These are phyloP conservation scores for Bruguiera sexangula DNA, from an alignment of 345 rosid genomes.

Conservation along the genomic window DNA sequence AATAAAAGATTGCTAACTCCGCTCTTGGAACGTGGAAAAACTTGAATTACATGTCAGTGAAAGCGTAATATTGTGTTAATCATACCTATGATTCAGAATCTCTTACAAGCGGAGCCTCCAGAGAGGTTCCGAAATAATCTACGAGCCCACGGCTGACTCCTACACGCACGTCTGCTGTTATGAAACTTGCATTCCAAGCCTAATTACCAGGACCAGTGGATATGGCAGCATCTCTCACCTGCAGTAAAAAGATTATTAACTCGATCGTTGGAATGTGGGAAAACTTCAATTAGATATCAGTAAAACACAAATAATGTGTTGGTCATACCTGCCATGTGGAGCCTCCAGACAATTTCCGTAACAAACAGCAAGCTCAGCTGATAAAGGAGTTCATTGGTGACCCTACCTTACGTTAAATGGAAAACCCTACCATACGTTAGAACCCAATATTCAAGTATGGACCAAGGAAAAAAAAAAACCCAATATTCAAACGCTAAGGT, in stretches of 20 bases:
- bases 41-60: constrained; percentile 1
- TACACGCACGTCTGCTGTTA: constrained; percentile 65
- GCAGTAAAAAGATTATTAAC: constrained; percentile 23
- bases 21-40: constrained; percentile 21
- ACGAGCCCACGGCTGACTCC: too few relatives aligned
- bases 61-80: too few relatives aligned
- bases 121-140: too few relatives aligned
- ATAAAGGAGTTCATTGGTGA: too few relatives aligned
- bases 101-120: too few relatives aligned
- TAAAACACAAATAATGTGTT: constrained; percentile 7
- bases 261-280: constrained; percentile 8
- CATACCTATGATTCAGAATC: too few relatives aligned
- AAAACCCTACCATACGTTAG: too few relatives aligned
- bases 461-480: too few relatives aligned
- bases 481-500: too few relatives aligned
- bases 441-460: too few relatives aligned
- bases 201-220: constrained; percentile 65
- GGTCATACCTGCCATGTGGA: constrained; percentile 84
- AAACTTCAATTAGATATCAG: constrained; percentile 1
- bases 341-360: constrained; percentile 92
- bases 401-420: too few relatives aligned
- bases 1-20: constrained; percentile 22
- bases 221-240: constrained; percentile 81
- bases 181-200: constrained; percentile 79
- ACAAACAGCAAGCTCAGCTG: constrained; percentile 35